Evolutionary conservation across 306 rosid genomes (phyloP), one percentile per base, ranked within the genome.

Genomic region (Styphnolobium japonicum): DNA sequence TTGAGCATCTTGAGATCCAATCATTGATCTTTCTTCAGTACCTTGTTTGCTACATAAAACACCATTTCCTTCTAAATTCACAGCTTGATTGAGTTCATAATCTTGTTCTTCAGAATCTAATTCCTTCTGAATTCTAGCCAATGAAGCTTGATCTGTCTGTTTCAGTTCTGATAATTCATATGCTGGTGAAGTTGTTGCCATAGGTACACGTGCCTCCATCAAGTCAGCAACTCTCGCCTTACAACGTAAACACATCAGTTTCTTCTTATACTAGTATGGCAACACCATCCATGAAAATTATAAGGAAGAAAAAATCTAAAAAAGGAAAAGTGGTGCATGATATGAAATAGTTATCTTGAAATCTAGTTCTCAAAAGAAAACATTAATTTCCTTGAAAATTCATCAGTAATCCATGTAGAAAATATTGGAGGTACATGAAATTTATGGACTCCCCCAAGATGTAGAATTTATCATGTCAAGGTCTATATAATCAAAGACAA

Each of bases 191-290:
- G 85, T 49, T 37, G 90, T 77, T 23, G 78, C 57, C 67, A 6
- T 19, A 0, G 85, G 62, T 33, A n/a, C 69, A 6, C 80, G 84
- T 14, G 61, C 77, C 55, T 77, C 95, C 51, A 43, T 75, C 46
- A 88, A n/a, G 78, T 90, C 98, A 57, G 87, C 31, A 65, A 84
- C 96, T 71, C 88, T 90, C 89, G 93, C 92, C 99, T 95, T 75
- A 57, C 63, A 85, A 69, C 29, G 34, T 34, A 77, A 74, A 73
- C 67, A 87, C 43, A 68, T 37, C 12, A 63, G 65, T 85, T 85
- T 75, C 80, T 43, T 78, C 62, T 74, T 52, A 37, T 27, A 61
- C 18, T 25, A 34, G 69, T 58, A 51, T 37, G 61, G 52, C 16
- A 48, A 56, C 16, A 39, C 46, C 31, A 56, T n/a, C 34, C 21